Conservation (phyloP, 805 yeast species). For the Tetrapisispora namnaoensis region DNA sequence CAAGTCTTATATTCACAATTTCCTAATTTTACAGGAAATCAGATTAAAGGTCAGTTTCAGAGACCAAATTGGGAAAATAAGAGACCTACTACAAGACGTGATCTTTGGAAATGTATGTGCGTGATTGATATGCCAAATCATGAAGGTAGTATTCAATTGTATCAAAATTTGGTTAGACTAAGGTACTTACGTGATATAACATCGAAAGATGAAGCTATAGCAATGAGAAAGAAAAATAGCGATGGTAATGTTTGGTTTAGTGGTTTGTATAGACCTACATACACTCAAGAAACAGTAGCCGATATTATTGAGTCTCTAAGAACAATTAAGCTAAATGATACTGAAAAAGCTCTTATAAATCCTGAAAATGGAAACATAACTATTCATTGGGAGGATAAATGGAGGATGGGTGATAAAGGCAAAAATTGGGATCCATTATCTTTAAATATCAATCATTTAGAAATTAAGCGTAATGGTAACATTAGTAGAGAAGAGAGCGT, state of each 20-base stretch:
- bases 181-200: constrained; percentile 62
- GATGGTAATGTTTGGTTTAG: constrained; percentile 80
- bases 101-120: constrained; percentile 85
- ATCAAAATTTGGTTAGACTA: constrained; percentile 62
- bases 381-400: constrained; percentile 73
- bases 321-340: neutral
- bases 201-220: constrained; percentile 50
- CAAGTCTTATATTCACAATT: constrained; percentile 85
- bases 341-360: constrained; percentile 18
- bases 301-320: constrained; percentile 47
- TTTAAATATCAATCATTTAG: constrained; percentile 44
- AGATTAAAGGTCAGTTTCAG: constrained; percentile 50
- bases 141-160: constrained; percentile 61
- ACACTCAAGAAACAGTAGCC: constrained; percentile 84
- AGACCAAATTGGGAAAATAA: constrained; percentile 87
- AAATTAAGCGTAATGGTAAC: constrained; percentile 40
- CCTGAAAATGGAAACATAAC: constrained; percentile 31
- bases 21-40: constrained; percentile 42
- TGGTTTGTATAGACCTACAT: constrained; percentile 83
- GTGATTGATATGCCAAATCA: constrained; percentile 58
- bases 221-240: constrained; percentile 58
- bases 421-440: constrained; percentile 55
- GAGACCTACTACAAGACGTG: constrained; percentile 69
- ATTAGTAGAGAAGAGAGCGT: constrained; percentile 60
- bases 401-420: constrained; percentile 73